Conservation (phyloP, 2,329 filamentous ascomycete species). For the Nothomitra cinnamomea region DNA sequence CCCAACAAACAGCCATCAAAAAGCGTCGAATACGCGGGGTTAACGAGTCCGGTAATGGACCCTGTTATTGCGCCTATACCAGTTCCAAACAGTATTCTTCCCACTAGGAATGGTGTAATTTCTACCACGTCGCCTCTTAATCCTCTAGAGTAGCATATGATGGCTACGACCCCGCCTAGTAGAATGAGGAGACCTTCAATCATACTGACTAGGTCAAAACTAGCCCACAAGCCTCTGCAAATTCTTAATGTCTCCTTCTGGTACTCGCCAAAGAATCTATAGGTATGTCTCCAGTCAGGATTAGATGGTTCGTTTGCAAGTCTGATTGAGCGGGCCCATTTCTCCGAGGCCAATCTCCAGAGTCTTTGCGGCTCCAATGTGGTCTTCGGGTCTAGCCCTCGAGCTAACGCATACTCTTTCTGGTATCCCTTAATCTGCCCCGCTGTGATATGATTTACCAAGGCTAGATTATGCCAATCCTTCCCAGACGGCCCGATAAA, state of each 20-base stretch:
- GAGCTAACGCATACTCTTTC: conserved; percentile 57
- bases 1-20: conserved; percentile 20
- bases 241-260: conserved; percentile 61
- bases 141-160: conserved; percentile 55
- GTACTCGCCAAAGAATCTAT: conserved; percentile 47
- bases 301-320: conserved; percentile 20
- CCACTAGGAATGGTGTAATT: conserved; percentile 34
- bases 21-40: conserved; percentile 22
- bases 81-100: conserved; percentile 31
- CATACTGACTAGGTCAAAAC: conserved; percentile 83
- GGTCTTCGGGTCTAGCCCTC: conserved; percentile 46
- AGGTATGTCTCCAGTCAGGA: conserved; percentile 25
- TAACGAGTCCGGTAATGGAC: conserved; percentile 26
- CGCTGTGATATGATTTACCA: conserved; percentile 58
- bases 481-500: conserved; percentile 56
- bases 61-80: conserved; percentile 26
- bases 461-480: conserved; percentile 60
- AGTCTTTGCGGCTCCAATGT: conserved; percentile 37
- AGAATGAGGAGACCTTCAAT: conserved; percentile 58
- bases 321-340: conserved; percentile 25
- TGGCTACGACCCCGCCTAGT: conserved; percentile 44
- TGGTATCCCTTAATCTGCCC: conserved; percentile 87
- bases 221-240: conserved; percentile 77
- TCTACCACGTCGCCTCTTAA: conserved; percentile 35
- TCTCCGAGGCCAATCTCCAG: conserved; percentile 42